Evolutionary conservation across 2,329 filamentous ascomycete genomes (phyloP), one percentile per base, ranked within the genome.

Genomic region (Trichoderma cornu-damae): DNA sequence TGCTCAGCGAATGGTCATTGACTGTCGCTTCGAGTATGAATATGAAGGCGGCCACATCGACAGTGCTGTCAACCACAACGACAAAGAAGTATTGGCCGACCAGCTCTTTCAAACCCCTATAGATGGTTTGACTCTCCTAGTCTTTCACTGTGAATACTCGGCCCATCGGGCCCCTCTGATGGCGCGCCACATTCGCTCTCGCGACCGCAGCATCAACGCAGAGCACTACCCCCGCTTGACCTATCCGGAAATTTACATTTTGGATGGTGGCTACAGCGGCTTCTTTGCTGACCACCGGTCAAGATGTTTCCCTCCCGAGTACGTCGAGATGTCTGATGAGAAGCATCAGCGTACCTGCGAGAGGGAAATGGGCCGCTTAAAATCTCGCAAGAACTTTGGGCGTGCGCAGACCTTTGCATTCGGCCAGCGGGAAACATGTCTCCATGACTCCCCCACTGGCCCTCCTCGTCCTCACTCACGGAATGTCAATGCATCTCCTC

Each of bases 101-200:
- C 85, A 92, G 64, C 82, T 99, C 48, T 96, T 99, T 71, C 75
- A 84, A 57, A 79, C 77, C 20, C 79, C 80, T 16, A 83, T 86
- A 66, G 75, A 82, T 46, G 82, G 86, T 49, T 87, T 85, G 63
- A 94, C 91, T 0, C 79, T 96, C 9, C 75, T 99, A 61, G 86
- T 99, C 64, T 90, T 99, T 66, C 94, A 99, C 76, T 99, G 94
- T 82, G 94, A 99, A 75, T 99, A 97, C 75, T 97, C 94, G 32
- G 93, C 90, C 37, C 93, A 97, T 71, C 89, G 94, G 61, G 94
- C 94, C 44, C 94, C 94, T 46, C 86, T 96, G 62, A 97, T 97
- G 88, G 94, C 94, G 49, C 91, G 94, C 66, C 90, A 91, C 72
- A 85, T 99, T 61, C 92, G 94, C 63, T 87, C 90, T 60, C 86